Evolutionary conservation across 306 rosid species (phyloP).

Genomic region (Astragalus membranaceus): DNA sequence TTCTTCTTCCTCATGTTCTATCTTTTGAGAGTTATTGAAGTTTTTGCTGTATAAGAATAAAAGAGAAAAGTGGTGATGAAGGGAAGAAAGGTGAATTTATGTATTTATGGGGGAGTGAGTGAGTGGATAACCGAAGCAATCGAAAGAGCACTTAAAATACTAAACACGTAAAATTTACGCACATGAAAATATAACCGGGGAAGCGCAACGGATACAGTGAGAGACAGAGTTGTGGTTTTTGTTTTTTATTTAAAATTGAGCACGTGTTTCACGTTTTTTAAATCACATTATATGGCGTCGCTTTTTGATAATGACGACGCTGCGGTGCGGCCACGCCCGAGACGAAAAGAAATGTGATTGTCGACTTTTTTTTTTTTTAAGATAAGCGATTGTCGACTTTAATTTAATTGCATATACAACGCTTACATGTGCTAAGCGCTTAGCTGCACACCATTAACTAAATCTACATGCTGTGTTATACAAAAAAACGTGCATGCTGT

Average conservation of each 20-base stretch:
- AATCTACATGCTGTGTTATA: too few species aligned
- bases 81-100: neutral
- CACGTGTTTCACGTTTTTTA: neutral
- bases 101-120: neutral
- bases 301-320: too few species aligned
- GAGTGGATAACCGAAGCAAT: neutral
- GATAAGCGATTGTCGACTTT: too few species aligned
- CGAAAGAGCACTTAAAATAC: neutral
- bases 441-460: too few species aligned
- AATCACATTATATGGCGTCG: too few species aligned
- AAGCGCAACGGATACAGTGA: too few species aligned
- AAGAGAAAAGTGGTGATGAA: neutral
- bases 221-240: too few species aligned
- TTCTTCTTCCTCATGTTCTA: slow-evolving; percentile 48
- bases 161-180: slow-evolving; percentile 28
- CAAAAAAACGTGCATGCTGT: too few species aligned
- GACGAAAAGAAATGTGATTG: neutral
- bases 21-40: neutral
- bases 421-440: too few species aligned
- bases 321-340: neutral
- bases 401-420: too few species aligned
- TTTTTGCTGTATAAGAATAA: neutral
- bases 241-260: too few species aligned
- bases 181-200: neutral
- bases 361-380: too few species aligned